These are phyloP conservation scores for Monosporascus sp. DNA, from an alignment of 2,329 filamentous ascomycete genomes.

Conservation along the genomic window DNA sequence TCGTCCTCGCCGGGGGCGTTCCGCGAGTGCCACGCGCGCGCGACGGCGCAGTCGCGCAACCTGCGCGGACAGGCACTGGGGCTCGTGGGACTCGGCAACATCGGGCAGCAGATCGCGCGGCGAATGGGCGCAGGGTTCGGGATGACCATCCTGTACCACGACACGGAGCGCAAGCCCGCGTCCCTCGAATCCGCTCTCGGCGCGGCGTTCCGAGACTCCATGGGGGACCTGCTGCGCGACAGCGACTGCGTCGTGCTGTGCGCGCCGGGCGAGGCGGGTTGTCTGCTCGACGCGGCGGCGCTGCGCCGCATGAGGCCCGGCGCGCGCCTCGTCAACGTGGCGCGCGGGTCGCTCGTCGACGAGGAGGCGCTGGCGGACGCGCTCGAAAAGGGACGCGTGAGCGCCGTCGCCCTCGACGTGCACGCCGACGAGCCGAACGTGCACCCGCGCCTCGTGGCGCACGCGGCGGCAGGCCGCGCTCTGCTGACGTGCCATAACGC, in stretches of 20 bases:
- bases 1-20: slow-evolving; percentile 36
- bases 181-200: slow-evolving; percentile 34
- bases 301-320: slow-evolving; percentile 49
- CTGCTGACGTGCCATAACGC: slow-evolving; percentile 64
- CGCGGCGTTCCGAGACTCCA: slow-evolving; percentile 44
- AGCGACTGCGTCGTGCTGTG: slow-evolving; percentile 60
- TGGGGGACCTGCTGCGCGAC: slow-evolving; percentile 45
- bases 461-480: slow-evolving; percentile 36
- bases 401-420: slow-evolving; percentile 57
- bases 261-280: slow-evolving; percentile 43
- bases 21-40: slow-evolving; percentile 52
- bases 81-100: slow-evolving; percentile 64
- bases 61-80: slow-evolving; percentile 57
- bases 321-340: slow-evolving; percentile 59
- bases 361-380: slow-evolving; percentile 58
- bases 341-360: slow-evolving; percentile 58
- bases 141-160: slow-evolving; percentile 62
- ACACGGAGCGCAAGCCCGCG: slow-evolving; percentile 45
- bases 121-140: slow-evolving; percentile 53
- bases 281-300: slow-evolving; percentile 42
- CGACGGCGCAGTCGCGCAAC: slow-evolving; percentile 57
- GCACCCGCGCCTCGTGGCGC: slow-evolving; percentile 36
- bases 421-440: slow-evolving; percentile 55
- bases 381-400: slow-evolving; percentile 45
- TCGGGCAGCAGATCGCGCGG: slow-evolving; percentile 57